phyloP scores from a whole-genome alignment of 352 stramenopile species.

The Pythium myriotylum region DNA sequence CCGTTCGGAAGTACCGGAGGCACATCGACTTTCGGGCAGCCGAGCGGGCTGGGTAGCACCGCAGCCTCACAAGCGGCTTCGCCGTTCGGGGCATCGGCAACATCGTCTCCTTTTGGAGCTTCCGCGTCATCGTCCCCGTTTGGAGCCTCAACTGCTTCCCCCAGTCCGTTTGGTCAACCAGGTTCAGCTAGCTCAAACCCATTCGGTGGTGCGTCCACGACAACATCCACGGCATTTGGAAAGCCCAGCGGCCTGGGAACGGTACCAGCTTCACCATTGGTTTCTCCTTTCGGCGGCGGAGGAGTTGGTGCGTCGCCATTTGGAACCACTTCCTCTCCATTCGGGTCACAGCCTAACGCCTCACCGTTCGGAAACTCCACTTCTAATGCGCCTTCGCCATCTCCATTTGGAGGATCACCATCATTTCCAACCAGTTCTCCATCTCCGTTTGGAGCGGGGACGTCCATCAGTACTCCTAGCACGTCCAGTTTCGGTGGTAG shows the following conservation, averaged over 20 bases:
- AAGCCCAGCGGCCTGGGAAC: slow-evolving; percentile 10
- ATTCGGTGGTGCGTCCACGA: slow-evolving; percentile 14
- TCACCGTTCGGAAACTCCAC: slow-evolving; percentile 13
- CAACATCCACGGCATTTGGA: slow-evolving; percentile 14
- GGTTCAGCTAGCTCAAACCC: slow-evolving; percentile 13
- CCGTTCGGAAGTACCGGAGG: slow-evolving; percentile 13
- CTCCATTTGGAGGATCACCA: slow-evolving; percentile 9
- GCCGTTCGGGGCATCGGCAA: not conserved
- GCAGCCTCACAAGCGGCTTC: not conserved
- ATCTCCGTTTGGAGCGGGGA: slow-evolving; percentile 5
- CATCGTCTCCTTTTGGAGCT: slow-evolving; percentile 8
- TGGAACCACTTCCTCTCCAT: slow-evolving; percentile 8
- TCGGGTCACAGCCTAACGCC: no score
- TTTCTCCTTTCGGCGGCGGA: not conserved
- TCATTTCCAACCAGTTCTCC: not conserved
- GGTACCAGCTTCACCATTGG: no score
- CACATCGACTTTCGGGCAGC: slow-evolving; percentile 1
- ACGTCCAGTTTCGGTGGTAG: not conserved
- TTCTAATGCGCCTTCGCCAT: slow-evolving; percentile 1
- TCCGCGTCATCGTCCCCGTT: slow-evolving; percentile 6
- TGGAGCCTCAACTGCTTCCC: not conserved
- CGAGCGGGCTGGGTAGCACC: not conserved
- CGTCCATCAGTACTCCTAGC: not conserved
- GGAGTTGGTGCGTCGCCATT: slow-evolving; percentile 13
- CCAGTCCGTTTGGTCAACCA: slow-evolving; percentile 13